Base-by-base conservation (phyloP, 2,329 filamentous ascomycete species). In the Neoarthrinium moseri region DNA sequence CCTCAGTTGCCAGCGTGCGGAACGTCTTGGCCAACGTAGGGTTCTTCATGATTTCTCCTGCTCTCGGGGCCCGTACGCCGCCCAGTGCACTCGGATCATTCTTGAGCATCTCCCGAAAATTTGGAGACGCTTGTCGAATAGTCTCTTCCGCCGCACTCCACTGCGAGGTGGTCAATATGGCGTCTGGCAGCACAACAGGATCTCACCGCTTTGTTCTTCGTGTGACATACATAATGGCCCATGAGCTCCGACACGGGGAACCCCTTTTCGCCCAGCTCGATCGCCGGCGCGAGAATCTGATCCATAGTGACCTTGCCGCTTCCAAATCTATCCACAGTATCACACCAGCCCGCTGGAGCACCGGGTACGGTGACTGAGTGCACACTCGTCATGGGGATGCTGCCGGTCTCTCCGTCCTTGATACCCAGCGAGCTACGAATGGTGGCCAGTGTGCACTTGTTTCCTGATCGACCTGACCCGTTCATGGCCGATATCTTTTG, bases 331-430 rank as follows among this genome's bases (percentile, higher is more conserved):
- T 91, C 86, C 1, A 96, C 77, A 1, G 87, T 86, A 65, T 99
- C 94, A 20, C 89, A 84, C 94, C 94, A 99, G 1, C 92, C 94
- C 1, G 91, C 94, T 1, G 94, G 83, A 2, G 94, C 91, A 5
- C 94, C 94, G 0, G 94, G 94, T 0, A 94, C 85, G 1, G 91
- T 96, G 1, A 90, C 89, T 8, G 91, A 78, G 61, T 95, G 87
- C 12, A 89, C 84, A 60, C 86, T 92, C 26, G 71, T 68, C 71
- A 86, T 81, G 13, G 91, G 91, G 24, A 96, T 91, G 34, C 71
- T 70, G 2, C 71, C 75, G 0, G 73, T 74, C 1, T 79, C 68
- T 11, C 77, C 81, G 6, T 81, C 76, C 2, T 76, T 72, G 12
- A 94, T 58, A 0, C 81, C 82, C 20, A 97, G 73, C 51, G 87